A percentile compares a stretch with the other conserved stretches of the same genome.
phyloP scores from a whole-genome alignment of 208 protist species.

The Wallacemonas rigidus region DNA sequence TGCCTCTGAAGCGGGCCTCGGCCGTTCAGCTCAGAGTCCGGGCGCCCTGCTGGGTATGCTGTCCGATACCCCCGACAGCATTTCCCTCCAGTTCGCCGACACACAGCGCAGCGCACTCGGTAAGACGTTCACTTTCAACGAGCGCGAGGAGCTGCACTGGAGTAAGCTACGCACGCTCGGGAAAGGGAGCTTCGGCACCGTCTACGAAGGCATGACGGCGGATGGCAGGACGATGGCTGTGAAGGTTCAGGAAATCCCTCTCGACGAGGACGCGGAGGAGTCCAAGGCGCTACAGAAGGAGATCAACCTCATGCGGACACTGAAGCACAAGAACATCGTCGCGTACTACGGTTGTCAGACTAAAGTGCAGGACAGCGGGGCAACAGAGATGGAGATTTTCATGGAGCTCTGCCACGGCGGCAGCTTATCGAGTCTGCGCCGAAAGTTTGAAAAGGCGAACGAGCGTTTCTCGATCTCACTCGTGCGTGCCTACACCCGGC shows the following conservation, averaged over 20 bases:
- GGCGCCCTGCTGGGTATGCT: slow-evolving; percentile 10
- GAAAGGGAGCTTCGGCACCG: slow-evolving; percentile 85
- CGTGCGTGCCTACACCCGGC: slow-evolving; percentile 81
- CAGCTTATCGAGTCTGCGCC: slow-evolving; percentile 56
- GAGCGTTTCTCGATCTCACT: slow-evolving; percentile 73
- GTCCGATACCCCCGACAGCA: slow-evolving; percentile 18
- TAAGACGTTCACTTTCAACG: slow-evolving; percentile 42
- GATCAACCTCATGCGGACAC: slow-evolving; percentile 85
- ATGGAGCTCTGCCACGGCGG: slow-evolving; percentile 89
- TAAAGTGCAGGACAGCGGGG: slow-evolving; percentile 37
- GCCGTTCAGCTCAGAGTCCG: slow-evolving; percentile 4
- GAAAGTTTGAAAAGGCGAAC: slow-evolving; percentile 71
- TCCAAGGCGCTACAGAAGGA: slow-evolving; percentile 63
- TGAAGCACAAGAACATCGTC: slow-evolving; percentile 89
- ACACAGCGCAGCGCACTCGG: slow-evolving; percentile 27
- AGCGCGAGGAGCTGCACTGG: slow-evolving; percentile 68
- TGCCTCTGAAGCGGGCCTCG: not conserved
- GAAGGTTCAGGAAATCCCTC: slow-evolving; percentile 86
- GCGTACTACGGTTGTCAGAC: slow-evolving; percentile 90
- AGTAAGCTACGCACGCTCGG: slow-evolving; percentile 77
- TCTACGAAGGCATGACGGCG: slow-evolving; percentile 88
- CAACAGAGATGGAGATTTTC: slow-evolving; percentile 87
- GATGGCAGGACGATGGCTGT: slow-evolving; percentile 87
- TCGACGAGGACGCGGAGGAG: slow-evolving; percentile 59
- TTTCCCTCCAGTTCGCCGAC: slow-evolving; percentile 39